Evolutionary conservation across 345 rosid genomes (phyloP).

Genomic region (Toxicodendron radicans): DNA sequence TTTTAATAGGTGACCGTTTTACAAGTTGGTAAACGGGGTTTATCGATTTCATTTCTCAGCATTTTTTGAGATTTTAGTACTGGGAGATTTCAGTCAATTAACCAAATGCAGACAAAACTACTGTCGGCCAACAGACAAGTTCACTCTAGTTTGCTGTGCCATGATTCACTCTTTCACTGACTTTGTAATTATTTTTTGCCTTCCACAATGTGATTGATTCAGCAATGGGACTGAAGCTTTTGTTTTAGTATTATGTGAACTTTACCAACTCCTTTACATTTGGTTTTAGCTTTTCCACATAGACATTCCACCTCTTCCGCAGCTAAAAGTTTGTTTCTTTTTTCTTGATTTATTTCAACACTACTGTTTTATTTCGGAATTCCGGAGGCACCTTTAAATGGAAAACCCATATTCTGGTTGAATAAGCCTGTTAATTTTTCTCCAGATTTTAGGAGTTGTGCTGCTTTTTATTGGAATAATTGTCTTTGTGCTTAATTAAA

Average conservation of each 20-base stretch:
- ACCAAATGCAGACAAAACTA: conserved; percentile 10
- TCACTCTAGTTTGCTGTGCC: conserved; percentile 9
- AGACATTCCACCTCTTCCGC: not conserved
- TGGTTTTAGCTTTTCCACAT: conserved; percentile 7
- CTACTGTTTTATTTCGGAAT: not conserved
- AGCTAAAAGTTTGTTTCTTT: not conserved
- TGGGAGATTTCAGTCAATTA: conserved; percentile 13
- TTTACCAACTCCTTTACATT: not conserved
- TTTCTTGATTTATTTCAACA: not conserved
- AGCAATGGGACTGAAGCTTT: not conserved
- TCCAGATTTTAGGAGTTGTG: not conserved
- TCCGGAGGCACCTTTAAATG: not conserved
- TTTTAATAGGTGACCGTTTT: not conserved
- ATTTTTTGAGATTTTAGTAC: not conserved
- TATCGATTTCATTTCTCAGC: conserved; percentile 3
- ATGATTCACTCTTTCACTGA: not conserved
- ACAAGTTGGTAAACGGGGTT: no score
- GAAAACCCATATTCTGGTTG: not conserved
- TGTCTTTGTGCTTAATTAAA: not conserved
- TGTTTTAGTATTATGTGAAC: not conserved
- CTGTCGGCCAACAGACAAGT: conserved; percentile 10
- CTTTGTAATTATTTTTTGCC: not conserved
- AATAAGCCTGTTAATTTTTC: not conserved
- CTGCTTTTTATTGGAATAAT: not conserved
- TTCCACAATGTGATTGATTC: not conserved